Evolutionary conservation across 495 filamentous ascomycete species (phyloP).

Genomic region (Haplographium delicatum): DNA sequence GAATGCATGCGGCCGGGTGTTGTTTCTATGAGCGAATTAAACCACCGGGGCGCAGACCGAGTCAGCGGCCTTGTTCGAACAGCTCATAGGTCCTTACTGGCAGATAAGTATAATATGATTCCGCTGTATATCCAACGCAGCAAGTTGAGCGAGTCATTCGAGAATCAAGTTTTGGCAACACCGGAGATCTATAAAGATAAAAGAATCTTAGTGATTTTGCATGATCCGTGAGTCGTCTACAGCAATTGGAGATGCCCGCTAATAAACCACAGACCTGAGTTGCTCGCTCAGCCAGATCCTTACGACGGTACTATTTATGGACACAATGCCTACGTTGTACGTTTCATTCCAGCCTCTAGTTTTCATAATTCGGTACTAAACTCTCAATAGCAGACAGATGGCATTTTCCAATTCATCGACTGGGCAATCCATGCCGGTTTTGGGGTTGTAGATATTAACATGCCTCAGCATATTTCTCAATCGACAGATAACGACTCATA

Average conservation of each 20-base stretch:
- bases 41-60: slow-evolving; percentile 28
- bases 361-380: slow-evolving; percentile 12
- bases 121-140: slow-evolving; percentile 68
- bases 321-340: slow-evolving; percentile 82
- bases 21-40: slow-evolving; percentile 37
- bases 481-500: slow-evolving; percentile 29
- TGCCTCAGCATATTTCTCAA: slow-evolving; percentile 49
- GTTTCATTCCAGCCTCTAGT: slow-evolving; percentile 31
- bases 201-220: slow-evolving; percentile 69
- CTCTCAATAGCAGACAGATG: slow-evolving; percentile 65
- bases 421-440: slow-evolving; percentile 73
- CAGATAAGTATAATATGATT: slow-evolving; percentile 66
- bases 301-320: slow-evolving; percentile 65
- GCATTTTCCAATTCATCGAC: slow-evolving; percentile 67
- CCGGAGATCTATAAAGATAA: slow-evolving; percentile 31
- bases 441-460: slow-evolving; percentile 82
- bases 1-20: slow-evolving; percentile 52
- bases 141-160: slow-evolving; percentile 67
- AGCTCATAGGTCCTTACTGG: slow-evolving; percentile 64
- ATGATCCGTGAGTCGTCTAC: slow-evolving; percentile 69
- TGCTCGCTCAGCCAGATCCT: slow-evolving; percentile 62
- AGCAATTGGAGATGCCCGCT: too few species aligned
- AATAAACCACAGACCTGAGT: slow-evolving; percentile 59
- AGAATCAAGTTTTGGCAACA: slow-evolving; percentile 87
- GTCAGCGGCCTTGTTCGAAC: slow-evolving; percentile 66